These are phyloP conservation scores for Ophiocordyceps robertsii DNA, from an alignment of 2,329 filamentous ascomycete species.

Conservation along the genomic window DNA sequence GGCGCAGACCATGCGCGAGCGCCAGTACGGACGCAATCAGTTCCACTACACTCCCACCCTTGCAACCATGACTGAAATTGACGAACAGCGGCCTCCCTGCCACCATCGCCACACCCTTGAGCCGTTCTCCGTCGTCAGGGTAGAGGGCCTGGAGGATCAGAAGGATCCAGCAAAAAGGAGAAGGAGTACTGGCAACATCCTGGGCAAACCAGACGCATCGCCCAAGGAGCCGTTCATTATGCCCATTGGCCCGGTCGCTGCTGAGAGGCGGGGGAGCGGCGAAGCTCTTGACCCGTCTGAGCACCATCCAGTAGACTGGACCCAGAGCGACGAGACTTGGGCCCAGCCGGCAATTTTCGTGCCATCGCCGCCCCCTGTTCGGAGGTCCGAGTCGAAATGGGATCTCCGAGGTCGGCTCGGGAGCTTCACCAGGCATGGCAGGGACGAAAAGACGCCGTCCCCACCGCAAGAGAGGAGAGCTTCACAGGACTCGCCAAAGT, in stretches of 20 bases:
- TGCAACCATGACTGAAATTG: slow-evolving; percentile 20
- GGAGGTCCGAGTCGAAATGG: slow-evolving; percentile 36
- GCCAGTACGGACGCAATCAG: slow-evolving; percentile 26
- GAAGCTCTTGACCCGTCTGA: slow-evolving; percentile 12
- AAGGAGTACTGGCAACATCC: slow-evolving; percentile 23
- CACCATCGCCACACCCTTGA: slow-evolving; percentile 18
- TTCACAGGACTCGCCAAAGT: slow-evolving; percentile 12
- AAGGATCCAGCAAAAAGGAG: slow-evolving; percentile 12
- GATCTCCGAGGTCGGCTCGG: slow-evolving; percentile 28
- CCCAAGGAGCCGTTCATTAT: slow-evolving; percentile 1
- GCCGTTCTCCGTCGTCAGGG: slow-evolving; percentile 7
- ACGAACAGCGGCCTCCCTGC: slow-evolving; percentile 9
- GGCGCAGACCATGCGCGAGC: slow-evolving; percentile 24
- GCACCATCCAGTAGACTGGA: slow-evolving; percentile 41
- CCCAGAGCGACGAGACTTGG: slow-evolving; percentile 37
- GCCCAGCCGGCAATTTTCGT: slow-evolving; percentile 3
- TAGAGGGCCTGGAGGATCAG: slow-evolving; percentile 3
- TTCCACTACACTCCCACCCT: slow-evolving; percentile 26
- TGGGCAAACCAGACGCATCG: slow-evolving; percentile 7
- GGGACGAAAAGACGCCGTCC: slow-evolving; percentile 11
- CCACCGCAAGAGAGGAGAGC: slow-evolving; percentile 6
- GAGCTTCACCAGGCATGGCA: slow-evolving; percentile 15
- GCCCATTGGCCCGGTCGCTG: slow-evolving; percentile 1
- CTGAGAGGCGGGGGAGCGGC: background rate
- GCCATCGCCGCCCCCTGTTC: slow-evolving; percentile 16